phyloP scores from a whole-genome alignment of 2,329 filamentous ascomycete genomes.

The Cercospora zeina region DNA sequence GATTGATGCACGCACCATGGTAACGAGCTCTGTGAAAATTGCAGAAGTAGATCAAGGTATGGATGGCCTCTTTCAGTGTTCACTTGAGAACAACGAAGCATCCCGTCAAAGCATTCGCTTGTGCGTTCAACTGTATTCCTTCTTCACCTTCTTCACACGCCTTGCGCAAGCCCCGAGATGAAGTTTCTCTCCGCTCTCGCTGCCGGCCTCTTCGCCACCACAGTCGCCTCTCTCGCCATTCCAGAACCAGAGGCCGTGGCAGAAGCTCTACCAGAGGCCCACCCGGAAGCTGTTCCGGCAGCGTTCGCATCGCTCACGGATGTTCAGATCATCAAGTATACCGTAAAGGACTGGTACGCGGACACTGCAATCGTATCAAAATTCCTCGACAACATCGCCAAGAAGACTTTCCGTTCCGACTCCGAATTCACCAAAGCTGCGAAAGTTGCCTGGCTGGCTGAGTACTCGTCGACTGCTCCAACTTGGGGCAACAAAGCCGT shows the following conservation, averaged over 20 bases:
- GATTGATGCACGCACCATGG: neutral
- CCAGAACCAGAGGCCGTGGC: constrained; percentile 11
- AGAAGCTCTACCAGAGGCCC: constrained; percentile 9
- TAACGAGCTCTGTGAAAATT: neutral
- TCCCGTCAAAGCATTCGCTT: neutral
- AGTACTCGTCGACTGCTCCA: constrained; percentile 6
- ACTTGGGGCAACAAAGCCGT: constrained; percentile 14
- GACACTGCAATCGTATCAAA: constrained; percentile 15
- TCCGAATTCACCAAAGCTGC: constrained; percentile 14
- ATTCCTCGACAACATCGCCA: constrained; percentile 17
- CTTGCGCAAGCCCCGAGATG: constrained; percentile 11
- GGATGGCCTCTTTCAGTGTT: neutral
- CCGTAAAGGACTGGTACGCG: constrained; percentile 11
- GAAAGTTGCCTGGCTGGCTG: constrained; percentile 12
- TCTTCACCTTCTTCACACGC: neutral
- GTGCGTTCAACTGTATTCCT: neutral
- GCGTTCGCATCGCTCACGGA: constrained; percentile 6
- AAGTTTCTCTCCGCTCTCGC: constrained; percentile 14
- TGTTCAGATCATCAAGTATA: constrained; percentile 19
- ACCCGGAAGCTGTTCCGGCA: constrained; percentile 12
- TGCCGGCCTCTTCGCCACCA: constrained; percentile 14
- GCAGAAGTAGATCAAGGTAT: neutral
- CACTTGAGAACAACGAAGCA: neutral
- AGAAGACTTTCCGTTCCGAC: constrained; percentile 11
- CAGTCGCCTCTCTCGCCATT: constrained; percentile 14